phyloP scores from a whole-genome alignment of 305 asterid genomes.

The Fraxinus floribunda region DNA sequence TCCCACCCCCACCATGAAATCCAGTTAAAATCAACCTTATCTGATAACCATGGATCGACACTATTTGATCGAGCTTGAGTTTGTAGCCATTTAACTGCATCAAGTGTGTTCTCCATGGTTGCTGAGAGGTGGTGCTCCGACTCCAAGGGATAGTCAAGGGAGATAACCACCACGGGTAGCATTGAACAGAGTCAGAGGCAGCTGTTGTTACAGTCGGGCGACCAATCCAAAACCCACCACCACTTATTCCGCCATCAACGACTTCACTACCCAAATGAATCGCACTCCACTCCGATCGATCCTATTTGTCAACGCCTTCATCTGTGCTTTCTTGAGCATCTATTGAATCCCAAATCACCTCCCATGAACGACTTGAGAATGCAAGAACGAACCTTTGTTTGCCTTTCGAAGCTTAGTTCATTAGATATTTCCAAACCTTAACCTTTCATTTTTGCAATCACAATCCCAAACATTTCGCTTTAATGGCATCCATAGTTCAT shows the following conservation, averaged over 20 bases:
- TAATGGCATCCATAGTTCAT: no score
- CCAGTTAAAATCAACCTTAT: conserved; percentile 41
- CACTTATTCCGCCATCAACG: conserved; percentile 39
- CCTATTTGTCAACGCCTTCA: no score
- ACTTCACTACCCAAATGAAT: neutral
- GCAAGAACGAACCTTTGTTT: no score
- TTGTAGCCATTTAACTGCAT: conserved; percentile 59
- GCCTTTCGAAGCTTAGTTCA: no score
- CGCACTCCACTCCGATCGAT: no score
- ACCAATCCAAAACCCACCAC: conserved; percentile 45
- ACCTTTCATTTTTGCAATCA: no score
- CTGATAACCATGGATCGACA: conserved; percentile 36
- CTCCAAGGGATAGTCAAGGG: conserved; percentile 74
- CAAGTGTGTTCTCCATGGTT: conserved; percentile 49
- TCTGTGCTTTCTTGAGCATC: no score
- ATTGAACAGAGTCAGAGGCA: conserved; percentile 60
- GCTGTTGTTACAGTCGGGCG: conserved; percentile 61
- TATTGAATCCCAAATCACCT: no score
- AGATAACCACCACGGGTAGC: conserved; percentile 48
- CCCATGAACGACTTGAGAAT: no score
- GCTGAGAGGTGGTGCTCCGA: conserved; percentile 79
- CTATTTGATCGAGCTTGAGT: conserved; percentile 33
- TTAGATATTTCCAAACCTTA: no score
- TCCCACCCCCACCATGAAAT: conserved; percentile 43
- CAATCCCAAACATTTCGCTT: no score